These are phyloP conservation scores for Grosmannia huntii DNA, from an alignment of 2,329 filamentous ascomycete genomes.

Conservation along the genomic window DNA sequence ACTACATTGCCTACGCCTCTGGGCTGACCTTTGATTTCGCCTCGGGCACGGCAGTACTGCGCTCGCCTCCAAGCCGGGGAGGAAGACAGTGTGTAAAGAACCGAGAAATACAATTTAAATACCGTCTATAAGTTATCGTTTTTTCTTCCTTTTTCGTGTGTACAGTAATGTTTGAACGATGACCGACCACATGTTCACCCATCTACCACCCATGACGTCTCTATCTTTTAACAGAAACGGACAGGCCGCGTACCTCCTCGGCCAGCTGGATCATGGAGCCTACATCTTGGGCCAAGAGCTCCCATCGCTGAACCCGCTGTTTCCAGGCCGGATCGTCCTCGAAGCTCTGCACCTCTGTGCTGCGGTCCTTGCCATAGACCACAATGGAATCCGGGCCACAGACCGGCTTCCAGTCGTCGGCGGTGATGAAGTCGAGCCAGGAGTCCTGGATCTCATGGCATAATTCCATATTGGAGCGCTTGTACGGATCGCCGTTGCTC, in stretches of 20 bases:
- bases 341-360: not conserved
- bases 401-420: conserved; percentile 1
- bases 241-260: not conserved
- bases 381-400: not conserved
- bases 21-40: too few species aligned
- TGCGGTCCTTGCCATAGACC: not conserved
- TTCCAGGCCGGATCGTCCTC: not conserved
- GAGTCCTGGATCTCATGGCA: conserved; percentile 2
- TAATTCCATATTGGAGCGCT: conserved; percentile 1
- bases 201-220: not conserved
- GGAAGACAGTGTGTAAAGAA: too few species aligned
- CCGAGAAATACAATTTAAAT: too few species aligned
- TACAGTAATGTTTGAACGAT: too few species aligned
- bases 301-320: not conserved
- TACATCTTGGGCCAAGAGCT: not conserved
- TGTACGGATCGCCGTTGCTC: not conserved
- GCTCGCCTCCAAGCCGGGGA: too few species aligned
- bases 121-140: too few species aligned
- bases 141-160: too few species aligned
- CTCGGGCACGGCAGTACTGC: too few species aligned
- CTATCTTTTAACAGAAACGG: not conserved
- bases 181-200: too few species aligned
- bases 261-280: not conserved
- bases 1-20: too few species aligned
- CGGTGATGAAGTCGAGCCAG: not conserved